Evolutionary conservation across 2,329 filamentous ascomycete genomes (phyloP), one percentile per base, ranked within the genome.

Genomic region (Dothiorella sarmentorum): DNA sequence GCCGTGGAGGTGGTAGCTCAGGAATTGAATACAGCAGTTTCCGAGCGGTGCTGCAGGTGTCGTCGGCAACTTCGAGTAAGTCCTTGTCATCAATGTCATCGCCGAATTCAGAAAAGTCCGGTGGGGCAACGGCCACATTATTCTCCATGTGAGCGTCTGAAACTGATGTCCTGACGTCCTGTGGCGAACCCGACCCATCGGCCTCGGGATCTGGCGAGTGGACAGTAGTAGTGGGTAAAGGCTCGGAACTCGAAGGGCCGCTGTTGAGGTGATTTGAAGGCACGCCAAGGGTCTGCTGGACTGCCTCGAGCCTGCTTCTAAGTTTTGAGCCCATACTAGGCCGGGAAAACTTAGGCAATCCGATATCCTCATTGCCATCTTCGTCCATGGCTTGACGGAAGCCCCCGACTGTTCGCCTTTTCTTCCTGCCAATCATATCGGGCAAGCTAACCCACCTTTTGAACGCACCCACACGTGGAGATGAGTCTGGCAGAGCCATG

Each of bases 401-500:
- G 3, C 66, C 63, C 7, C 71, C 69, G 38, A 63, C 68, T 2
- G 68, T 73, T 56, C 71, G 73, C 56, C 74, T 66, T 53, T 71
- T 70, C 66, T 80, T 80, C 64, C 35, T 13, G 35, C 17, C 49
- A 31, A 20, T 66, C 67, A 61, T 63, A 68, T 7, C 73, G 75
- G 11, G 68, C 66, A 7, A 80, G 64, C 78, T 81, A 24, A 76
- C 75, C 78, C 78, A 81, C 61, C 78, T 67, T 49, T 78, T 69
- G 47, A 80, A 67, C 2, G 10, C 15, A 15, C 77, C 77, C 59
- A 73, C 73, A 26, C 73, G 72, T 20, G 78, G 78, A 0, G 78
- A 80, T 0, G 74, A 73, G 45, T 78, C 75, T 59, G 75, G 73
- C 53, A 77, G 7, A 13, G n/a, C 75, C 18, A 79, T 67, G 60